Evolutionary conservation across 2,329 filamentous ascomycete species (phyloP).

Genomic region (Aspergillus sp.): DNA sequence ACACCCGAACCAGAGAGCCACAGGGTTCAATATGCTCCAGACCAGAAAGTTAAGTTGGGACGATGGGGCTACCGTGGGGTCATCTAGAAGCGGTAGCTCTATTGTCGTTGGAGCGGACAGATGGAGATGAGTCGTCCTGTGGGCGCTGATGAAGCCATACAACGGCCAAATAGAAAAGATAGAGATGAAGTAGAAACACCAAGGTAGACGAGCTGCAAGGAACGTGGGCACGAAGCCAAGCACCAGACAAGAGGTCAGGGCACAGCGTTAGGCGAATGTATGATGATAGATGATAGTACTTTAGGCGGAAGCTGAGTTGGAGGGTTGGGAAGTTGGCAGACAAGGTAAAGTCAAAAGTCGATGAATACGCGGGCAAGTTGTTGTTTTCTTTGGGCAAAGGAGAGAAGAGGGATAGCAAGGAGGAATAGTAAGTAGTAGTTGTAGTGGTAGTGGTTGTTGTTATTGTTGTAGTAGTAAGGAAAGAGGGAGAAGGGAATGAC

Average conservation of each 20-base stretch:
- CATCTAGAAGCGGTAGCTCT: slow-evolving; percentile 13
- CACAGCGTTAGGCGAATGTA: neutral
- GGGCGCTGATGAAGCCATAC: slow-evolving; percentile 19
- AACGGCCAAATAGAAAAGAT: neutral
- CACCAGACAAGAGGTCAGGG: neutral
- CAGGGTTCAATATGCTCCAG: neutral
- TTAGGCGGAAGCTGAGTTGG: too few species aligned
- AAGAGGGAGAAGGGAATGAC: too few species aligned
- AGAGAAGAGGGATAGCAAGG: neutral
- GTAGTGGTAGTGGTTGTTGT: too few species aligned
- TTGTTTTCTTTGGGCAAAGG: neutral
- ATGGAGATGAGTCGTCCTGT: slow-evolving; percentile 7
- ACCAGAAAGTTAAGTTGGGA: slow-evolving; percentile 17
- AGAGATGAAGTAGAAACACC: neutral
- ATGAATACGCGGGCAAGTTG: neutral
- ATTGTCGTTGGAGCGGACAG: slow-evolving; percentile 13
- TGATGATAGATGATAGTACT: neutral
- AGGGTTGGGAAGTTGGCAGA: neutral
- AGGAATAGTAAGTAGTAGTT: neutral
- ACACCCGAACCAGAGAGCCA: neutral
- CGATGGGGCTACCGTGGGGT: slow-evolving; percentile 12
- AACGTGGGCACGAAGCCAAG: neutral
- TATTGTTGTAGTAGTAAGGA: too few species aligned
- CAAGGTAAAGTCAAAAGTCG: neutral
- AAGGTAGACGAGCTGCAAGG: slow-evolving; percentile 1